Percentiles rank a stretch among this genome's conserved stretches.
Evolutionary conservation across 106 monocot genomes (phyloP).

Genomic region (Phalaenopsis aphrodite): DNA sequence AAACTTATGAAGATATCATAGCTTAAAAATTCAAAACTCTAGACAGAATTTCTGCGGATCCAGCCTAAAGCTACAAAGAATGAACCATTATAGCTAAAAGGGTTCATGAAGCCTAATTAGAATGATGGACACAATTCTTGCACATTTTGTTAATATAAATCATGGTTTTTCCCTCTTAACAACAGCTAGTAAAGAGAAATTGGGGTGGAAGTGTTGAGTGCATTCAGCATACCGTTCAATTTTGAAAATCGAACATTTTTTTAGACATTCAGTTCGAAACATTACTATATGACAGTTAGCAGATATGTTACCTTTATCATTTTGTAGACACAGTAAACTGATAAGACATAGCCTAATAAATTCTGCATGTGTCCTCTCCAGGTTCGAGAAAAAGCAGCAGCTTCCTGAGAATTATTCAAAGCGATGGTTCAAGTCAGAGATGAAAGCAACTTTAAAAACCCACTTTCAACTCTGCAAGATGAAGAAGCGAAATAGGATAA

Average conservation of each 20-base stretch:
- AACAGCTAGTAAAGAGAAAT: not conserved
- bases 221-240: not conserved
- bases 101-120: not conserved
- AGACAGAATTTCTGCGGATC: not conserved
- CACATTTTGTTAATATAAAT: not conserved
- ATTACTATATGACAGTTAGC: not conserved
- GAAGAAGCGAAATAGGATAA: too few relatives aligned
- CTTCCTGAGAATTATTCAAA: slow-evolving; percentile 47
- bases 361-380: slow-evolving; percentile 96
- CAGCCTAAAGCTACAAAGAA: not conserved
- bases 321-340: slow-evolving; percentile 94
- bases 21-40: not conserved
- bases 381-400: slow-evolving; percentile 90
- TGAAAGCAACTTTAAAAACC: not conserved
- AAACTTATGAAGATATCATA: too few relatives aligned
- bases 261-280: not conserved
- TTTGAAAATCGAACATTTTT: too few relatives aligned
- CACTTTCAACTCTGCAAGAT: not conserved
- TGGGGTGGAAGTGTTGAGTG: not conserved
- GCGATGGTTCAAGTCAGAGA: not conserved
- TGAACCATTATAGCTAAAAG: not conserved
- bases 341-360: slow-evolving; percentile 92
- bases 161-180: not conserved
- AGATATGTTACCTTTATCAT: slow-evolving; percentile 79
- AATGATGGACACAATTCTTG: not conserved